Conservation (phyloP, 441 rosid genomes). For the Cnidoscolus chayamansa region DNA sequence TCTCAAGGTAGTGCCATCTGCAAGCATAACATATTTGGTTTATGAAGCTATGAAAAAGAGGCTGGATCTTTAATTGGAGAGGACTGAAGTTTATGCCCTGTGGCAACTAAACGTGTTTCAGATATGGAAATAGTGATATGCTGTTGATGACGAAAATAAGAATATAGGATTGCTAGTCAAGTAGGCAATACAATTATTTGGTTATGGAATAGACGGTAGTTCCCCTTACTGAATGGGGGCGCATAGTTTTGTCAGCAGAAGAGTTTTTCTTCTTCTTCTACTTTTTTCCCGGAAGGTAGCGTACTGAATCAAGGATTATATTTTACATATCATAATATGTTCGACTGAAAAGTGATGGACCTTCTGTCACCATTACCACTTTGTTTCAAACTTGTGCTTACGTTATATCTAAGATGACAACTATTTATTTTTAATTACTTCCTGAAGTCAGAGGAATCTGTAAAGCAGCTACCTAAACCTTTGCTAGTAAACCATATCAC, state of each 20-base stretch:
- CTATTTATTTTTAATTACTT: neutral
- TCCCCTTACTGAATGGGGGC: slow-evolving; percentile 31
- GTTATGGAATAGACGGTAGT: slow-evolving; percentile 32
- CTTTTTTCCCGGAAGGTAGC: slow-evolving; percentile 24
- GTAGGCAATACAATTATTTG: slow-evolving; percentile 38
- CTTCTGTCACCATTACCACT: neutral
- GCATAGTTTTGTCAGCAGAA: slow-evolving; percentile 35
- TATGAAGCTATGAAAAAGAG: slow-evolving; percentile 82
- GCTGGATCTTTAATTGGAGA: slow-evolving; percentile 46
- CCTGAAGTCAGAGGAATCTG: no score
- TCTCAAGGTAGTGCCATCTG: slow-evolving; percentile 74
- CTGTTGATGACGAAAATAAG: slow-evolving; percentile 29
- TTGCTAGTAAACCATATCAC: neutral
- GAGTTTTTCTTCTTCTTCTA: neutral
- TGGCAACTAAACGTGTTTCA: slow-evolving; percentile 13
- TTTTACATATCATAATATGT: slow-evolving; percentile 16
- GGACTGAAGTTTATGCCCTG: neutral
- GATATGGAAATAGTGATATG: slow-evolving; percentile 17
- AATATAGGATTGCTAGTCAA: slow-evolving; percentile 24
- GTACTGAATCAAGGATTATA: slow-evolving; percentile 18
- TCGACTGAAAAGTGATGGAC: slow-evolving; percentile 23
- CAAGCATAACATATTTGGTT: slow-evolving; percentile 79
- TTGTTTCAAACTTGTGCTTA: neutral
- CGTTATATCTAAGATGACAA: neutral
- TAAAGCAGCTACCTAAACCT: neutral